Evolutionary conservation across 2,329 filamentous ascomycete species (phyloP).

Genomic region (Zymoseptoria tritici): DNA sequence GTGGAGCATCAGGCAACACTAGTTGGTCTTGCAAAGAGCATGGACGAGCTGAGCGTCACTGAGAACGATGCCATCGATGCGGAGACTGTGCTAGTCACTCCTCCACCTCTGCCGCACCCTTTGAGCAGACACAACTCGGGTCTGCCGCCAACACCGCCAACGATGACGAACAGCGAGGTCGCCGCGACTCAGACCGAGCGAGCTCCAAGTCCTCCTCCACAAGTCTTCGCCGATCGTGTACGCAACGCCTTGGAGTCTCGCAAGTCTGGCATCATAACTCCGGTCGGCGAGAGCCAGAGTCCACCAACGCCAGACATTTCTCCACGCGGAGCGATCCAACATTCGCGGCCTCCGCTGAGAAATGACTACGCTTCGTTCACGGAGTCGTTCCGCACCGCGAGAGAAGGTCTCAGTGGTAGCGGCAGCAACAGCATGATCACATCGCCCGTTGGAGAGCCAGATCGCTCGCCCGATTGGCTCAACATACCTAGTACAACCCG

Average conservation of each 20-base stretch:
- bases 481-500: not conserved
- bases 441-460: constrained; percentile 2
- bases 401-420: constrained; percentile 34
- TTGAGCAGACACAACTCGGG: constrained; percentile 23
- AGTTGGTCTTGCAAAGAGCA: not conserved
- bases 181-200: constrained; percentile 22
- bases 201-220: constrained; percentile 35
- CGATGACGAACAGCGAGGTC: constrained; percentile 25
- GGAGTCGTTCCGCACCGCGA: constrained; percentile 42
- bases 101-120: constrained; percentile 5
- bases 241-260: constrained; percentile 32
- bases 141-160: constrained; percentile 41
- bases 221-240: constrained; percentile 36
- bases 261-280: constrained; percentile 35
- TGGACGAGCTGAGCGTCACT: not conserved
- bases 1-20: not conserved
- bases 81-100: constrained; percentile 3
- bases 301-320: constrained; percentile 32
- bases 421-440: constrained; percentile 15
- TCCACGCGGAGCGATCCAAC: constrained; percentile 18
- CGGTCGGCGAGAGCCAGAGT: constrained; percentile 31
- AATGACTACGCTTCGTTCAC: constrained; percentile 35
- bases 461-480: not conserved
- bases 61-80: not conserved
- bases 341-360: constrained; percentile 16